Base-by-base conservation (phyloP, 1,284 basidiomycete species). In the Baeospora myosura region DNA sequence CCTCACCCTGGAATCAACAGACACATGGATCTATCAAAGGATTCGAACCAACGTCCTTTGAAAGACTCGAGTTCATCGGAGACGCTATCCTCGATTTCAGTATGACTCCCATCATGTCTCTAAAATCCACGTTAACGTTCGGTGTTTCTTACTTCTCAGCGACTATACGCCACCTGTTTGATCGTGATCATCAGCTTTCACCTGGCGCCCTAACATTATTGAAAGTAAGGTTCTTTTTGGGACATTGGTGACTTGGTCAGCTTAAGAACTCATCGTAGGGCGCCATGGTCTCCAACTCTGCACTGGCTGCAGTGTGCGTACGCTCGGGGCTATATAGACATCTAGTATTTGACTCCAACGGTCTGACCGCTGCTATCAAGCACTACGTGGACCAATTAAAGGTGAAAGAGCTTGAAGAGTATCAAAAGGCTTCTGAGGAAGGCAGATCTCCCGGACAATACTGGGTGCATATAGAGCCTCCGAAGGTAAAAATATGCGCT, bases 41-140 rank as follows among this genome's bases (percentile, higher is more conserved):
- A 50, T 71, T 69, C 3, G 72, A 77, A 42, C 63, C 69, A 37
- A 73, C 68, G 11, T 74, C 71, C 25, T 84, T 83, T 50, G 81
- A 89, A 53, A 68, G 84, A 38, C 66, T 89, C 18, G 87, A 90
- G 57, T 91, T 88, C 55, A 66, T 89, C 34, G 88, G 88, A 7
- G 88, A 91, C 60, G 81, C 83, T 2, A 74, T 90, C 33, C 69
- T 90, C 25, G 87, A 90, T 56, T 84, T 87, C 49, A 60, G 87
- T 88, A 52, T 48, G 82, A 61, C 11, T 38, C 36, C 25, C 24
- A 40, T n/a, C n/a, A n/a, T n/a, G 35, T n/a, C 36, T 41, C 21
- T 12, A 38, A 28, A 5, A 38, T 30, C 30, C 32, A 41, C 24
- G 14, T 32, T 50, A n/a, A 44, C 33, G 20, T 45, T 42, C 37